Evolutionary conservation across 208 protist genomes (phyloP).

Genomic region (Trypanosoma avium): DNA sequence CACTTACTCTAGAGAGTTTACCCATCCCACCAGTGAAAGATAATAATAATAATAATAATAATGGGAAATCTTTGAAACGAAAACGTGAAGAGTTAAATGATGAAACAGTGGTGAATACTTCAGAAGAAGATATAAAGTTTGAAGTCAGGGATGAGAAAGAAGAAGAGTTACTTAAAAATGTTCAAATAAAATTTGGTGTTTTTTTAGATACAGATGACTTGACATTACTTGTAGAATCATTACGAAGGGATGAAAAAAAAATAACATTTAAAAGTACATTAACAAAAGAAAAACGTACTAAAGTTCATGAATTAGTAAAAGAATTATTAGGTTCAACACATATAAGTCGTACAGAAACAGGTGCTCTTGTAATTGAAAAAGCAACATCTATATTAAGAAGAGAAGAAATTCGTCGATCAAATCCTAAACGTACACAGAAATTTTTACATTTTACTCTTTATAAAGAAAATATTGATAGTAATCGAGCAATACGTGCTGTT

Average conservation of each 20-base stretch:
- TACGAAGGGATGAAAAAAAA: slow-evolving; percentile 26
- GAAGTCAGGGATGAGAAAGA: neutral
- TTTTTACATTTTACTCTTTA: slow-evolving; percentile 93
- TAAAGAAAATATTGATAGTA: slow-evolving; percentile 94
- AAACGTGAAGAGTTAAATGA: slow-evolving; percentile 2
- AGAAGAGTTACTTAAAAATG: neutral
- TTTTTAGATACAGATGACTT: slow-evolving; percentile 53
- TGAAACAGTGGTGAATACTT: neutral
- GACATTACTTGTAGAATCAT: slow-evolving; percentile 29
- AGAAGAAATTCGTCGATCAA: slow-evolving; percentile 60
- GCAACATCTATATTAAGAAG: slow-evolving; percentile 60
- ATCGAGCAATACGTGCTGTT: slow-evolving; percentile 67
- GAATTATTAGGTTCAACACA: slow-evolving; percentile 50
- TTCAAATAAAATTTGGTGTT: slow-evolving; percentile 20
- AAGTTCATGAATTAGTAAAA: slow-evolving; percentile 64
- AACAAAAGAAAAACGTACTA: slow-evolving; percentile 58
- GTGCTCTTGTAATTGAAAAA: slow-evolving; percentile 49
- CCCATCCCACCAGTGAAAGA: too few species aligned
- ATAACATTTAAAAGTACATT: slow-evolving; percentile 35
- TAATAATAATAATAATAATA: neutral
- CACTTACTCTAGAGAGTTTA: slow-evolving; percentile 54
- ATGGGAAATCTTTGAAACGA: slow-evolving; percentile 9
- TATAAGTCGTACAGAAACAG: slow-evolving; percentile 69
- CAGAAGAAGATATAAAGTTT: neutral
- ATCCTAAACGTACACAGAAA: slow-evolving; percentile 28